Evolutionary conservation across 208 protist species (phyloP).

Genomic region (Porcisia hertigi): DNA sequence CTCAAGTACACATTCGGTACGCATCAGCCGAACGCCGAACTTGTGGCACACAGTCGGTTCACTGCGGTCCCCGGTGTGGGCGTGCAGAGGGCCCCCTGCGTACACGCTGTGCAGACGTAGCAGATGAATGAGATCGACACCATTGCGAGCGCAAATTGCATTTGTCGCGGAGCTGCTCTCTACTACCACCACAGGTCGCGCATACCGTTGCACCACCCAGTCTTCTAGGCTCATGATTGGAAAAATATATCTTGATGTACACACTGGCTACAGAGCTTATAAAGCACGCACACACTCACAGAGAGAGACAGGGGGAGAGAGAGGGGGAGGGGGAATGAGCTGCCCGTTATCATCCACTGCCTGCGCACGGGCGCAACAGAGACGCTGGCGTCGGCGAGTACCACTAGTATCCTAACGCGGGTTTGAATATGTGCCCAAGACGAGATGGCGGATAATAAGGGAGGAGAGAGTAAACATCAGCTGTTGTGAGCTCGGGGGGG

Average conservation of each 20-base stretch:
- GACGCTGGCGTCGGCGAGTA: no score
- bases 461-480: background rate
- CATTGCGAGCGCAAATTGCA: slow-evolving; percentile 46
- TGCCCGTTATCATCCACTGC: background rate
- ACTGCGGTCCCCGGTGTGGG: slow-evolving; percentile 53
- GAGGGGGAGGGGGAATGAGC: background rate
- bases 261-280: background rate
- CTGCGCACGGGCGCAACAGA: no score
- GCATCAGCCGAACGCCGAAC: slow-evolving; percentile 77
- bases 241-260: background rate
- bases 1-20: slow-evolving; percentile 63
- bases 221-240: slow-evolving; percentile 33
- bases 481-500: background rate
- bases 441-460: no score
- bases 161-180: slow-evolving; percentile 53
- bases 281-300: slow-evolving; percentile 8
- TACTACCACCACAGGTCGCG: slow-evolving; percentile 74
- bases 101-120: slow-evolving; percentile 68
- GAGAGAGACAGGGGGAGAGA: background rate
- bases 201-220: slow-evolving; percentile 71
- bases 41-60: slow-evolving; percentile 43
- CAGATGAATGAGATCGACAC: slow-evolving; percentile 71
- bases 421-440: no score
- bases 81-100: slow-evolving; percentile 38
- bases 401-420: no score